phyloP scores from a whole-genome alignment of 345 rosid species.

The Dipteronia sinensis region DNA sequence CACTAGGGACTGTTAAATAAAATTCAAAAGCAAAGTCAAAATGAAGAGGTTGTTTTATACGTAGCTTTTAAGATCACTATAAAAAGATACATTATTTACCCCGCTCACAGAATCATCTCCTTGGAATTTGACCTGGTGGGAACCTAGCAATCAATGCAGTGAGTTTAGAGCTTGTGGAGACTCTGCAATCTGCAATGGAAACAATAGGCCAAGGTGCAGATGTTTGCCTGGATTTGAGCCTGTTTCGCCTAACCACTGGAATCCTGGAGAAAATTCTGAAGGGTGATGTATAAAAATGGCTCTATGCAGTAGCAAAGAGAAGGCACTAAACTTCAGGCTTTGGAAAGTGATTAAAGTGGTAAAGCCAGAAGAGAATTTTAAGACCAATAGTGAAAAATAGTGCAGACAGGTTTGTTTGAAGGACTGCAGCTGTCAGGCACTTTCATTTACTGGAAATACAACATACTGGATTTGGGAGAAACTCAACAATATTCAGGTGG shows the following conservation, averaged over 20 bases:
- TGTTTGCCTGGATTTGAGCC: conserved; percentile 54
- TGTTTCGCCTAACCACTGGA: conserved; percentile 39
- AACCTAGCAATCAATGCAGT: conserved; percentile 48
- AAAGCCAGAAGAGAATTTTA: not conserved
- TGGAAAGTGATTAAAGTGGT: conserved; percentile 24
- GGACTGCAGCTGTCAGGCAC: conserved; percentile 37
- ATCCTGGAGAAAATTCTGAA: conserved; percentile 28
- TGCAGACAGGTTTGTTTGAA: conserved; percentile 12
- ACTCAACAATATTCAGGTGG: conserved; percentile 53
- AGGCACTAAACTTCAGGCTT: conserved; percentile 5
- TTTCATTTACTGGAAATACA: conserved; percentile 21
- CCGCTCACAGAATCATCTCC: conserved; percentile 1
- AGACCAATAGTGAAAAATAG: not conserved
- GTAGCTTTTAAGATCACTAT: too few species aligned
- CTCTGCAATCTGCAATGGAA: conserved; percentile 46
- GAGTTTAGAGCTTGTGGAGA: conserved; percentile 46
- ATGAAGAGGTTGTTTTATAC: too few species aligned
- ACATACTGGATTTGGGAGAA: conserved; percentile 69
- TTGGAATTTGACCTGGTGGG: conserved; percentile 36
- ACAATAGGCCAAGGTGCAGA: conserved; percentile 36
- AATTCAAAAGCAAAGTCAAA: too few species aligned
- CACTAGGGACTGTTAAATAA: too few species aligned
- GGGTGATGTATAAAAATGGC: conserved; percentile 44
- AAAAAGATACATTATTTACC: conserved; percentile 39
- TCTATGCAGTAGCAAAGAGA: conserved; percentile 28